phyloP scores from a whole-genome alignment of 306 rosid genomes.

The Vigna nakashimae region DNA sequence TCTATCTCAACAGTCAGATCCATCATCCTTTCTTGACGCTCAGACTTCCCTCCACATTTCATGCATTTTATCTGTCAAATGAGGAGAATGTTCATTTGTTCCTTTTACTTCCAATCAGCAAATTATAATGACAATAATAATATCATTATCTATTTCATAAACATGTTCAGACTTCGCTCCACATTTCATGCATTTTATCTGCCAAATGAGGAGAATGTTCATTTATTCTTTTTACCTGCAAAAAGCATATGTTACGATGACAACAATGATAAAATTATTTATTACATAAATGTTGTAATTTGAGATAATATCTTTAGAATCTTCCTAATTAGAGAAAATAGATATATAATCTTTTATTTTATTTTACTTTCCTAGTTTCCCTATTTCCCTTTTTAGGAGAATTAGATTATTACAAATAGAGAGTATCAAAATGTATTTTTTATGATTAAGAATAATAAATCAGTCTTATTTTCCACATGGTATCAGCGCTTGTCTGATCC shows the following conservation, averaged over 20 bases:
- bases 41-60: slow-evolving; percentile 91
- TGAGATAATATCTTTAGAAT: too few species aligned
- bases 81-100: slow-evolving; percentile 33
- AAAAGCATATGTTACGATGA: background rate
- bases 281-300: background rate
- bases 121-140: slow-evolving; percentile 2
- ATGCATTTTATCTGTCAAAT: slow-evolving; percentile 83
- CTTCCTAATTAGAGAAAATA: too few species aligned
- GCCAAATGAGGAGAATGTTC: slow-evolving; percentile 41
- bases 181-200: slow-evolving; percentile 93
- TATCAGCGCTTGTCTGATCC: too few species aligned
- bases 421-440: too few species aligned
- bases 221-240: slow-evolving; percentile 33
- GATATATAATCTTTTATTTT: too few species aligned
- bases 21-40: slow-evolving; percentile 96
- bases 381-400: too few species aligned
- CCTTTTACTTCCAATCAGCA: slow-evolving; percentile 32
- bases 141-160: slow-evolving; percentile 10
- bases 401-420: too few species aligned
- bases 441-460: too few species aligned
- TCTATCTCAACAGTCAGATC: slow-evolving; percentile 94
- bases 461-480: too few species aligned
- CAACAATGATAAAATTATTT: slow-evolving; percentile 8
- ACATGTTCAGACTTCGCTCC: slow-evolving; percentile 76
- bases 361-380: too few species aligned